A percentile compares a stretch with the other conserved stretches of the same genome.
Evolutionary conservation across 352 stramenopile species (phyloP).

Genomic region (Phytophthora cajani): DNA sequence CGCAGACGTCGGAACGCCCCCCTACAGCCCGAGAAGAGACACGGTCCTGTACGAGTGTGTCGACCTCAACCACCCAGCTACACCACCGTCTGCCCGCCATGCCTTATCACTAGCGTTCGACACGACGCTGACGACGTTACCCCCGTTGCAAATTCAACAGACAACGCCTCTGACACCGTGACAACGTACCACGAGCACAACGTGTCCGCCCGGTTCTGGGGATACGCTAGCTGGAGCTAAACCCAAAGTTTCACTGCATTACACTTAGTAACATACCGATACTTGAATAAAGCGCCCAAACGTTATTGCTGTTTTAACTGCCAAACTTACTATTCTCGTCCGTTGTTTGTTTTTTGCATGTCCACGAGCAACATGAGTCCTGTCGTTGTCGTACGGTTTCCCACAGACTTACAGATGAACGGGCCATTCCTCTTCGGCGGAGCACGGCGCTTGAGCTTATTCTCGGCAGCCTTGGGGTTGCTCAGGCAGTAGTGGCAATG

Average conservation of each 20-base stretch:
- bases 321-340: background rate
- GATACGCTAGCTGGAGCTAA: background rate
- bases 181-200: background rate
- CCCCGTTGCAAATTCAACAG: background rate
- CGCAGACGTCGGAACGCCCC: background rate
- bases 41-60: background rate
- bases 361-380: background rate
- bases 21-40: background rate
- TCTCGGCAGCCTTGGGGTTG: background rate
- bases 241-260: background rate
- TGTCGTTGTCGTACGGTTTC: background rate
- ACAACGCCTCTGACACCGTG: background rate
- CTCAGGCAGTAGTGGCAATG: constrained; percentile 1
- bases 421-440: background rate
- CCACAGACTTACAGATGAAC: constrained; percentile 1
- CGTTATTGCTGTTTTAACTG: background rate
- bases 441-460: background rate
- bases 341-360: background rate
- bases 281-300: constrained; percentile 4
- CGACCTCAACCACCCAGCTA: background rate
- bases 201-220: background rate
- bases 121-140: background rate
- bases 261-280: background rate
- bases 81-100: background rate
- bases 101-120: background rate